Evolutionary conservation across 331 rosid species (phyloP).

Genomic region (Quercus lobata): DNA sequence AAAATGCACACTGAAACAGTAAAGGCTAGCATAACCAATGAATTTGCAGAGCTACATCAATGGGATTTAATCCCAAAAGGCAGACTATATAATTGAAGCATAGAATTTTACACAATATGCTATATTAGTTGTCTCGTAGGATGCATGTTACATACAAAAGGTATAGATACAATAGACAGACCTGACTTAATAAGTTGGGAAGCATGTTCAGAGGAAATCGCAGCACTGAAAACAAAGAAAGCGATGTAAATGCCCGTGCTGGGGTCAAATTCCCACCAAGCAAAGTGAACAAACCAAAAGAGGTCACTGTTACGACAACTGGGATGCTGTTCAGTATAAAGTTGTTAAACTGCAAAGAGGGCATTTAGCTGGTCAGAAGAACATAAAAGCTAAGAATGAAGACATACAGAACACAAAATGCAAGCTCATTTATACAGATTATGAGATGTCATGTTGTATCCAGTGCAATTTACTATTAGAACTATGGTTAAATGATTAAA

Average conservation of each 20-base stretch:
- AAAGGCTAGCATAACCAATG: not conserved
- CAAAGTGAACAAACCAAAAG: conserved; percentile 76
- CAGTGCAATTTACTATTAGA: not conserved
- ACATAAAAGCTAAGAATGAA: conserved; percentile 7
- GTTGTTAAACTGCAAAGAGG: conserved; percentile 57
- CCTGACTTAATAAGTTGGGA: conserved; percentile 86
- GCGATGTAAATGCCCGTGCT: conserved; percentile 87
- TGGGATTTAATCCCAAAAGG: not conserved
- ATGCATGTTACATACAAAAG: no score
- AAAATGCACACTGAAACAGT: not conserved
- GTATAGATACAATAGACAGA: conserved; percentile 8
- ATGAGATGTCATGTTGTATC: not conserved
- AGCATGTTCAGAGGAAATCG: conserved; percentile 77
- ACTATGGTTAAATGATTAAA: no score
- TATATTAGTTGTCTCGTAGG: not conserved
- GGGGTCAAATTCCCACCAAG: conserved; percentile 91
- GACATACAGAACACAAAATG: no score
- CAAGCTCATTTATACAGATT: not conserved
- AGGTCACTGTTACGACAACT: conserved; percentile 67
- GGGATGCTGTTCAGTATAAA: conserved; percentile 81
- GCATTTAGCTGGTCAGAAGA: conserved; percentile 17
- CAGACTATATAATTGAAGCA: not conserved
- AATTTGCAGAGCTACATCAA: not conserved
- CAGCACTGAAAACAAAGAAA: conserved; percentile 72
- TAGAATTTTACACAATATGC: not conserved